Evolutionary conservation across 2,329 filamentous ascomycete genomes (phyloP).

Genomic region (Aspergillus hiratsukae): DNA sequence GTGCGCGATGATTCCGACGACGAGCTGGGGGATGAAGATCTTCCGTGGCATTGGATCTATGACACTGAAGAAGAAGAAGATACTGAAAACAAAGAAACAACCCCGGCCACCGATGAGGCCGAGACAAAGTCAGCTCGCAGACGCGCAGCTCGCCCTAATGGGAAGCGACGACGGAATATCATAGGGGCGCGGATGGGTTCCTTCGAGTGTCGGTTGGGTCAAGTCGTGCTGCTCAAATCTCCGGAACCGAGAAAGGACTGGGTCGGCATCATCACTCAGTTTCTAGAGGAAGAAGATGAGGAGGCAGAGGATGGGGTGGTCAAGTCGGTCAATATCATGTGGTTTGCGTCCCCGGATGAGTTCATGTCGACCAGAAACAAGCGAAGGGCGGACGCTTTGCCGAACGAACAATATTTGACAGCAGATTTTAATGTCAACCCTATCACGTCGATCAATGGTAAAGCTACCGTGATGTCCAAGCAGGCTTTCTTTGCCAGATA

Average conservation of each 20-base stretch:
- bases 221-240: slow-evolving; percentile 81
- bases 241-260: slow-evolving; percentile 83
- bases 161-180: slow-evolving; percentile 49
- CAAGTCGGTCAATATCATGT: slow-evolving; percentile 86
- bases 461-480: slow-evolving; percentile 72
- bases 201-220: slow-evolving; percentile 77
- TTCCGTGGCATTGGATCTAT: slow-evolving; percentile 79
- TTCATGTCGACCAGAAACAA: slow-evolving; percentile 81
- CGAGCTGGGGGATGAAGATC: slow-evolving; percentile 69
- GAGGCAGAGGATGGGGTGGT: slow-evolving; percentile 48
- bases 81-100: slow-evolving; percentile 17
- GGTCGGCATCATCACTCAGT: slow-evolving; percentile 84
- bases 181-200: slow-evolving; percentile 76
- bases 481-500: slow-evolving; percentile 64
- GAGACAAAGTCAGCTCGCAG: slow-evolving; percentile 23
- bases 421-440: slow-evolving; percentile 83
- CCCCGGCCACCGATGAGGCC: slow-evolving; percentile 10
- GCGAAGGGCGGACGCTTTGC: slow-evolving; percentile 74
- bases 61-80: slow-evolving; percentile 24
- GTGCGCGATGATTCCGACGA: slow-evolving; percentile 79
- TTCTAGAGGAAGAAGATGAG: slow-evolving; percentile 68
- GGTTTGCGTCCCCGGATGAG: slow-evolving; percentile 82
- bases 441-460: slow-evolving; percentile 83
- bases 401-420: slow-evolving; percentile 90
- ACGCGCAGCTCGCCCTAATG: slow-evolving; percentile 25